phyloP scores from a whole-genome alignment of 192 early-diverging fungal genomes.

The Podila minutissima region DNA sequence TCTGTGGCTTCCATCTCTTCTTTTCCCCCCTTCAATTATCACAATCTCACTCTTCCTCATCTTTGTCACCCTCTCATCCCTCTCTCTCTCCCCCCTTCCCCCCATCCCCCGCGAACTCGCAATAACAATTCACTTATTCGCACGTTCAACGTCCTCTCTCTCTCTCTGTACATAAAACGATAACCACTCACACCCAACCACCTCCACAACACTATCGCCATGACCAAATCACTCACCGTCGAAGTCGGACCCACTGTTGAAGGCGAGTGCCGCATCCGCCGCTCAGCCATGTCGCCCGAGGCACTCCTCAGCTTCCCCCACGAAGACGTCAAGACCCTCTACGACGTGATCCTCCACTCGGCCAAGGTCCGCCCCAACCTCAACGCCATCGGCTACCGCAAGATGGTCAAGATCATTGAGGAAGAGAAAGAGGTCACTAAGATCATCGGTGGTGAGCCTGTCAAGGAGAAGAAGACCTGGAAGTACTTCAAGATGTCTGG shows the following conservation, averaged over 20 bases:
- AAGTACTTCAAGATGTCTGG: slow-evolving; percentile 78
- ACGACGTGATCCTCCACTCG: slow-evolving; percentile 72
- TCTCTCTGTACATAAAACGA: background rate
- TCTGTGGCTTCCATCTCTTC: background rate
- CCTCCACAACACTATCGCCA: background rate
- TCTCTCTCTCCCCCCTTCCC: background rate
- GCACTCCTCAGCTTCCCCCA: slow-evolving; percentile 32
- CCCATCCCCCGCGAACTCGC: background rate
- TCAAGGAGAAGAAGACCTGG: slow-evolving; percentile 80
- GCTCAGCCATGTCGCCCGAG: slow-evolving; percentile 39
- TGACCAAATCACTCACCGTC: slow-evolving; percentile 22
- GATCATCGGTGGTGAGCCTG: slow-evolving; percentile 58
- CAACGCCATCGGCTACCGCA: slow-evolving; percentile 74
- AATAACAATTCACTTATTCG: slow-evolving; percentile 2
- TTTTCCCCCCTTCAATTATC: background rate
- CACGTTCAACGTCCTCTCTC: background rate
- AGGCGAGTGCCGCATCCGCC: slow-evolving; percentile 49
- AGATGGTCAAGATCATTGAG: slow-evolving; percentile 65
- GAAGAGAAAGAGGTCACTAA: slow-evolving; percentile 79
- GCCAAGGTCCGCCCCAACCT: slow-evolving; percentile 61
- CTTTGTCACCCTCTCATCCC: background rate
- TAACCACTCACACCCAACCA: background rate
- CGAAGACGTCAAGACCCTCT: slow-evolving; percentile 65
- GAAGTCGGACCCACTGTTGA: slow-evolving; percentile 23
- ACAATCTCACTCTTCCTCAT: background rate